These are phyloP conservation scores for Kwoniella dejecticola DNA, from an alignment of 768 basidiomycete genomes.

Conservation along the genomic window DNA sequence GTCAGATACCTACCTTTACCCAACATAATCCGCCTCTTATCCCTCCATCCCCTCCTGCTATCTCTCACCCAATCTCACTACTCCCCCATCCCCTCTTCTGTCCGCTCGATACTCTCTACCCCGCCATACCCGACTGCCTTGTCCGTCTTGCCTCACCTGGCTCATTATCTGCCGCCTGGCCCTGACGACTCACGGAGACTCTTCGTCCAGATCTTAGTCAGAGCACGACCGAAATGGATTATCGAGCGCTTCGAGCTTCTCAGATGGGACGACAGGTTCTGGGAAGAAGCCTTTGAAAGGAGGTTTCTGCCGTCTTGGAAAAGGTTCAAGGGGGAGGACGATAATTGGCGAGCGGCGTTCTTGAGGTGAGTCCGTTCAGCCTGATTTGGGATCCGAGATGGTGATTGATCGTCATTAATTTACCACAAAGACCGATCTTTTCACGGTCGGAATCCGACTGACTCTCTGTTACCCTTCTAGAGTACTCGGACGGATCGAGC, in stretches of 20 bases:
- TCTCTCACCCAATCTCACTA: conserved; percentile 37
- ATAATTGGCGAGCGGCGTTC: conserved; percentile 49
- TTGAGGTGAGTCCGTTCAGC: conserved; percentile 46
- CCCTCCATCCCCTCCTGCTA: conserved; percentile 36
- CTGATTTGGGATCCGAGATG: no score
- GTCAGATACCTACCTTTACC: conserved; percentile 40
- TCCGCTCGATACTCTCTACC: conserved; percentile 24
- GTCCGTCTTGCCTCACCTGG: conserved; percentile 33
- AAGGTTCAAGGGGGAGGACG: conserved; percentile 38
- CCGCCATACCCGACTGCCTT: conserved; percentile 43
- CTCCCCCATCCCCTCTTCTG: conserved; percentile 38
- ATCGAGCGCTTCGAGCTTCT: conserved; percentile 43
- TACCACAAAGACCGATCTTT: no score
- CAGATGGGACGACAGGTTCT: conserved; percentile 35
- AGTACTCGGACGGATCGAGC: conserved; percentile 43
- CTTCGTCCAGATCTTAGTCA: conserved; percentile 42
- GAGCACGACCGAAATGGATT: conserved; percentile 49
- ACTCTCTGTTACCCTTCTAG: conserved; percentile 7
- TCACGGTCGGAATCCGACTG: neutral
- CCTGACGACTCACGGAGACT: conserved; percentile 23
- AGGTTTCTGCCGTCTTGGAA: conserved; percentile 51
- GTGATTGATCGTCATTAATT: no score
- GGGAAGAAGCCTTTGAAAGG: conserved; percentile 46
- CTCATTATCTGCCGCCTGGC: conserved; percentile 32
- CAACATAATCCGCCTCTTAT: conserved; percentile 37